phyloP scores from a whole-genome alignment of 2,329 filamentous ascomycete genomes.

The Colletotrichum sidae region DNA sequence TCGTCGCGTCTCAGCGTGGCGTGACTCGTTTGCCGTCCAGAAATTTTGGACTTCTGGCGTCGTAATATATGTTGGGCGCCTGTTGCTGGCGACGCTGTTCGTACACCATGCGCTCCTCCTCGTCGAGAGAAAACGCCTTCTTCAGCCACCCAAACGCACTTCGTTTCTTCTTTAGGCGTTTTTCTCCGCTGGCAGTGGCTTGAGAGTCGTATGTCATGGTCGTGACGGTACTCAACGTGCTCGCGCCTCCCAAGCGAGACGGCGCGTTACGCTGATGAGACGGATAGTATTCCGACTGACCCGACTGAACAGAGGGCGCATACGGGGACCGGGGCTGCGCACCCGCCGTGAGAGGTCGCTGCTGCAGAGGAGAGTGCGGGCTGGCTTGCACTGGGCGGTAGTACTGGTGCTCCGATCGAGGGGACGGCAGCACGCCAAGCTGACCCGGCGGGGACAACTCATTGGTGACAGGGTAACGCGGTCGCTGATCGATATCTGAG shows the following conservation, averaged over 20 bases:
- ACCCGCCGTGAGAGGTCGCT: constrained; percentile 66
- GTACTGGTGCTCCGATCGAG: constrained; percentile 65
- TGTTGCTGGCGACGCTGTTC: constrained; percentile 65
- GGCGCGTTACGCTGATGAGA: constrained; percentile 61
- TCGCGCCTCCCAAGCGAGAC: constrained; percentile 65
- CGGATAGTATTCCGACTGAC: constrained; percentile 47
- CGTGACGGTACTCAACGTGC: constrained; percentile 67
- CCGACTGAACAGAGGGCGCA: not conserved
- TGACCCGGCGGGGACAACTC: constrained; percentile 53
- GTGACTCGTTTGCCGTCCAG: constrained; percentile 65
- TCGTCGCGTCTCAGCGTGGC: constrained; percentile 12
- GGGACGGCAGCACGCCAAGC: constrained; percentile 57
- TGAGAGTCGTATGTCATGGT: constrained; percentile 57
- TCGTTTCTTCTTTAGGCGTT: constrained; percentile 72
- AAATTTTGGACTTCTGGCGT: constrained; percentile 63
- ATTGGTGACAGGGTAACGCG: constrained; percentile 40
- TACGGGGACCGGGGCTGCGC: constrained; percentile 42
- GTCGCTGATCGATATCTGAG: constrained; percentile 56
- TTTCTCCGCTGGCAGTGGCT: constrained; percentile 46
- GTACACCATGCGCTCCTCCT: constrained; percentile 71
- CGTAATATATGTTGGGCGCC: constrained; percentile 60
- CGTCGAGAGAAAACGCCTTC: constrained; percentile 74
- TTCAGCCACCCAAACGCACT: constrained; percentile 77
- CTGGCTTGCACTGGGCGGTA: constrained; percentile 73
- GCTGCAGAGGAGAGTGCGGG: constrained; percentile 73